phyloP scores from a whole-genome alignment of 73 alveolate genomes.

The Uronychia setigera region DNA sequence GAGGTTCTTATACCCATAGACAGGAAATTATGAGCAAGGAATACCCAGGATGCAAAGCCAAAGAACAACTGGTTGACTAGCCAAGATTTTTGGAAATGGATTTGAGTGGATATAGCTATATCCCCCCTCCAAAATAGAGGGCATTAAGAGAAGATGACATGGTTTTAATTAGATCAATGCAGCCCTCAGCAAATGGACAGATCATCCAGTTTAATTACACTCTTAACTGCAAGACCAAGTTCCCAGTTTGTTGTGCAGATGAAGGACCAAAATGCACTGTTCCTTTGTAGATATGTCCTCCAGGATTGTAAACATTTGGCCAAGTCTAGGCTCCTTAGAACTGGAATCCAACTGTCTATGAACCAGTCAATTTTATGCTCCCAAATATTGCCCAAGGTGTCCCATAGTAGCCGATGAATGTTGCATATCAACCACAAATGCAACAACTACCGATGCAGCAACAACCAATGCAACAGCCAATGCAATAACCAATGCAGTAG shows the following conservation, averaged over 20 bases:
- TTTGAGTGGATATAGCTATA: neutral
- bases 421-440: too few relatives aligned
- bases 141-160: neutral
- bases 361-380: neutral
- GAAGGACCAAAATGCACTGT: neutral
- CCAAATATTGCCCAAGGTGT: too few relatives aligned
- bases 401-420: too few relatives aligned
- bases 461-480: too few relatives aligned
- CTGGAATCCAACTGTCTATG: neutral
- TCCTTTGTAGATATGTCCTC: neutral
- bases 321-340: neutral
- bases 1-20: neutral
- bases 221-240: neutral
- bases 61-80: neutral
- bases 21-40: too few relatives aligned
- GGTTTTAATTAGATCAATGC: neutral
- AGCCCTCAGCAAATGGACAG: slow-evolving; percentile 7
- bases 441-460: too few relatives aligned
- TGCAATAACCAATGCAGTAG: too few relatives aligned
- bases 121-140: neutral
- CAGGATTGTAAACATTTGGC: neutral
- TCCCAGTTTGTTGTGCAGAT: slow-evolving; percentile 31
- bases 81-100: neutral
- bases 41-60: neutral
- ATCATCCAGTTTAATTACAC: neutral